phyloP scores from a whole-genome alignment of 805 yeast species.

The Yarrowia sp. region DNA sequence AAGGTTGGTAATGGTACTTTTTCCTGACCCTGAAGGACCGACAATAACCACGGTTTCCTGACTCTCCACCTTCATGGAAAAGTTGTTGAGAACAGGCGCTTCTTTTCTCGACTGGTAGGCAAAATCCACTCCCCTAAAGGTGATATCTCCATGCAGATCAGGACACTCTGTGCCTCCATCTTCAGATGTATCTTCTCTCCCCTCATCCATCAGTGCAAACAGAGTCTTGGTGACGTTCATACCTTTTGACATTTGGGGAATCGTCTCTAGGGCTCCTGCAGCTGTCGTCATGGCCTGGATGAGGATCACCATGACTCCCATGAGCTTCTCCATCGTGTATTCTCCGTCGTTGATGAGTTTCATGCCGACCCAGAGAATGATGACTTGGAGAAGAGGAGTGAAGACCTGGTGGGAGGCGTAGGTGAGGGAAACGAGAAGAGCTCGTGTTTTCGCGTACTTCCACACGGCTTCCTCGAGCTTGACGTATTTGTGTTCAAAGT shows the following conservation, averaged over 20 bases:
- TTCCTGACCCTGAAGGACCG: slow-evolving; percentile 93
- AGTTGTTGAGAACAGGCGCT: slow-evolving; percentile 51
- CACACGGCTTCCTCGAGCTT: slow-evolving; percentile 49
- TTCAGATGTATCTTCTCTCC: background rate
- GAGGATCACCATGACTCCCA: slow-evolving; percentile 74
- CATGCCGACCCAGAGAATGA: slow-evolving; percentile 82
- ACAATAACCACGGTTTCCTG: slow-evolving; percentile 69
- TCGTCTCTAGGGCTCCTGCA: slow-evolving; percentile 61
- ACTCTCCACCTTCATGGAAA: slow-evolving; percentile 55
- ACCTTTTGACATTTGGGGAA: slow-evolving; percentile 85
- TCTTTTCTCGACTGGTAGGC: slow-evolving; percentile 37
- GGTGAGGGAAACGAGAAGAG: slow-evolving; percentile 71
- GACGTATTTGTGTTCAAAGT: slow-evolving; percentile 56
- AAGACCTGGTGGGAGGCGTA: slow-evolving; percentile 63
- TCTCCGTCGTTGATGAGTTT: slow-evolving; percentile 64
- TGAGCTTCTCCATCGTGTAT: slow-evolving; percentile 63
- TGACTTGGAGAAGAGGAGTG: slow-evolving; percentile 67
- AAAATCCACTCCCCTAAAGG: slow-evolving; percentile 59
- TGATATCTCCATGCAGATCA: slow-evolving; percentile 45
- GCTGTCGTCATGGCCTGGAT: slow-evolving; percentile 76
- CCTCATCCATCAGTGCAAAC: slow-evolving; percentile 19
- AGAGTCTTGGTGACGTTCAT: slow-evolving; percentile 49
- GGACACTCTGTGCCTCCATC: slow-evolving; percentile 15
- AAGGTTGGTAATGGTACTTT: slow-evolving; percentile 73
- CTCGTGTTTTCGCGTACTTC: slow-evolving; percentile 58